phyloP scores from a whole-genome alignment of 2,329 filamentous ascomycete species.

The Penicillium polonicum region DNA sequence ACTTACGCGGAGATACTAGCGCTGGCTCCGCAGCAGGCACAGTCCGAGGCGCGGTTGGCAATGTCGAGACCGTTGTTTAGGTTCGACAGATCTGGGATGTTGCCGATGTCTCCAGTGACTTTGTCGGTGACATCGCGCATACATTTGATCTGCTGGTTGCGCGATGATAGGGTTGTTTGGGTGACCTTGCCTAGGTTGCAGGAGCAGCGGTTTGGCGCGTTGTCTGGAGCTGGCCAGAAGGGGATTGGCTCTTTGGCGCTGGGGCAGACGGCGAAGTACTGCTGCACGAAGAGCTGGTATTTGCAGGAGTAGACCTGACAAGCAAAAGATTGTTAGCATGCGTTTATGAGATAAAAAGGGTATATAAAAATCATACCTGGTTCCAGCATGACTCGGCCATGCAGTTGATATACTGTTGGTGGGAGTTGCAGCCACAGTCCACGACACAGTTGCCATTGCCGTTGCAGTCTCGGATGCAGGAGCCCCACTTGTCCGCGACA shows the following conservation, averaged over 20 bases:
- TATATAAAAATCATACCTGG: constrained; percentile 22
- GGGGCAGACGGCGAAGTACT: constrained; percentile 36
- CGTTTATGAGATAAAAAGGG: background rate
- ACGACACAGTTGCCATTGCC: constrained; percentile 23
- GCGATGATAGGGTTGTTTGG: constrained; percentile 18
- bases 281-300: constrained; percentile 40
- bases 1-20: constrained; percentile 38
- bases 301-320: constrained; percentile 40
- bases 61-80: constrained; percentile 23
- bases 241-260: constrained; percentile 34
- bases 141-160: constrained; percentile 22
- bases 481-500: constrained; percentile 20
- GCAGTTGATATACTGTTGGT: constrained; percentile 36
- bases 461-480: constrained; percentile 21
- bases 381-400: constrained; percentile 44
- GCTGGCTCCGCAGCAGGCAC: constrained; percentile 38
- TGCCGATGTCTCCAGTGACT: constrained; percentile 5
- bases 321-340: background rate
- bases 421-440: constrained; percentile 24
- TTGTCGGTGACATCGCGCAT: constrained; percentile 21
- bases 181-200: constrained; percentile 38
- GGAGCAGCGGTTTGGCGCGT: constrained; percentile 38
- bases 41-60: constrained; percentile 28
- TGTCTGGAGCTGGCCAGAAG: constrained; percentile 40
- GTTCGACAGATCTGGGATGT: constrained; percentile 15